These are phyloP conservation scores for Fusarium udum DNA, from an alignment of 2,329 filamentous ascomycete species.

Conservation along the genomic window DNA sequence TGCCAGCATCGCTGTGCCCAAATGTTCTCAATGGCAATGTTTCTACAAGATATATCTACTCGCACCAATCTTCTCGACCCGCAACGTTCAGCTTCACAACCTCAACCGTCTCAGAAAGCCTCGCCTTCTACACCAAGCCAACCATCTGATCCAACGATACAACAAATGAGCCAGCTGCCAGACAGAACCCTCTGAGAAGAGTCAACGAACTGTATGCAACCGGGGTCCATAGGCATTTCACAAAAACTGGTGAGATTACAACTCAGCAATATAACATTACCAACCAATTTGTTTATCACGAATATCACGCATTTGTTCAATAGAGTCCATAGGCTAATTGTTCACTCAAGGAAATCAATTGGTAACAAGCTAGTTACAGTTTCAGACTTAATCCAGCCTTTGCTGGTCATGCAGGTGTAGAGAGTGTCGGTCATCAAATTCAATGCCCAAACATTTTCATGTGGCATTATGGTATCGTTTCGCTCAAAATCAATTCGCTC, in stretches of 20 bases:
- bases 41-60: slow-evolving; percentile 48
- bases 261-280: neutral
- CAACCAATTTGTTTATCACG: neutral
- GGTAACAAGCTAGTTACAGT: slow-evolving; percentile 27
- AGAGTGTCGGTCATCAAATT: slow-evolving; percentile 41
- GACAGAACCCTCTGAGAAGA: slow-evolving; percentile 14
- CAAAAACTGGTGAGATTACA: neutral
- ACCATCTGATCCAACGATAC: slow-evolving; percentile 20
- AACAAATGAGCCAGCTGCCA: slow-evolving; percentile 16
- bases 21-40: slow-evolving; percentile 50
- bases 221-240: neutral
- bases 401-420: slow-evolving; percentile 31
- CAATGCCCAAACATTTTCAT: slow-evolving; percentile 15
- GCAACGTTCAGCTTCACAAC: neutral
- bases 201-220: neutral
- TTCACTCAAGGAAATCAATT: slow-evolving; percentile 38
- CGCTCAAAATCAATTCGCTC: slow-evolving; percentile 35
- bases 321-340: neutral
- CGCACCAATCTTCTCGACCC: slow-evolving; percentile 39
- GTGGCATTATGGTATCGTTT: slow-evolving; percentile 31
- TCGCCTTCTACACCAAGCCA: slow-evolving; percentile 4
- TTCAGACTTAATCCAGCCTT: slow-evolving; percentile 24
- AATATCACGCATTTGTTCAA: neutral
- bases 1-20: slow-evolving; percentile 48
- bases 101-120: neutral